These are phyloP conservation scores for Mycocentrospora acerina DNA, from an alignment of 2,329 filamentous ascomycete genomes.

Conservation along the genomic window DNA sequence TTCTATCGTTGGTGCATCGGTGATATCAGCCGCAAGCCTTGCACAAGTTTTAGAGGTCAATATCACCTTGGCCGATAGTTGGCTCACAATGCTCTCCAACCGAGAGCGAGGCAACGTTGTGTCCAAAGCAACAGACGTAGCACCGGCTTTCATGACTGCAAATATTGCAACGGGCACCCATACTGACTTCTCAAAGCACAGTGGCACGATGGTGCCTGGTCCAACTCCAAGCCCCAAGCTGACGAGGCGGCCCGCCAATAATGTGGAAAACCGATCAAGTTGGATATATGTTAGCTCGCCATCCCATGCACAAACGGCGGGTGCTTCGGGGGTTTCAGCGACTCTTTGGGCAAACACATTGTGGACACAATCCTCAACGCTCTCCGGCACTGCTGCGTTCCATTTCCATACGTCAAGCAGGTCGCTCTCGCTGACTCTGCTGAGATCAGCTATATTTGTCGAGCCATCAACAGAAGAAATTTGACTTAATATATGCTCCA, in stretches of 20 bases:
- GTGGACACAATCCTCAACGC: conserved; percentile 32
- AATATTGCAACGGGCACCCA: conserved; percentile 40
- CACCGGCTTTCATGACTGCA: conserved; percentile 40
- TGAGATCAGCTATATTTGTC: conserved; percentile 18
- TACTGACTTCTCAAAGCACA: conserved; percentile 42
- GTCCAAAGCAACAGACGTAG: conserved; percentile 42
- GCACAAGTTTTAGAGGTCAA: too few relatives aligned
- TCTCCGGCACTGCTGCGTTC: conserved; percentile 27
- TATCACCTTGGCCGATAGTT: too few relatives aligned
- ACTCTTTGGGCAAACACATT: conserved; percentile 26
- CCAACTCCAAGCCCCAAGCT: conserved; percentile 25
- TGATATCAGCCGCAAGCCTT: too few relatives aligned
- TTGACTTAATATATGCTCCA: conserved; percentile 27
- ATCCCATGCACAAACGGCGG: conserved; percentile 36
- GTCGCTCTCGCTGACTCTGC: conserved; percentile 25
- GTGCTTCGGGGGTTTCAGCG: conserved; percentile 16
- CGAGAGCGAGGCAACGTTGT: background rate
- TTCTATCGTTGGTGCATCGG: too few relatives aligned
- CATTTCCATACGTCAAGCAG: conserved; percentile 20
- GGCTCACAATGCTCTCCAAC: too few relatives aligned
- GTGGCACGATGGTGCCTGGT: conserved; percentile 19
- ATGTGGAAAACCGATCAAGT: conserved; percentile 27
- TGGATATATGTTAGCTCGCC: conserved; percentile 28
- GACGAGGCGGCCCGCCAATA: conserved; percentile 27
- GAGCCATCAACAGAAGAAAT: conserved; percentile 20